A percentile compares a stretch with the other conserved stretches of the same genome.
These are phyloP conservation scores for Cercospora janseana DNA, from an alignment of 2,329 filamentous ascomycete genomes.

Conservation along the genomic window DNA sequence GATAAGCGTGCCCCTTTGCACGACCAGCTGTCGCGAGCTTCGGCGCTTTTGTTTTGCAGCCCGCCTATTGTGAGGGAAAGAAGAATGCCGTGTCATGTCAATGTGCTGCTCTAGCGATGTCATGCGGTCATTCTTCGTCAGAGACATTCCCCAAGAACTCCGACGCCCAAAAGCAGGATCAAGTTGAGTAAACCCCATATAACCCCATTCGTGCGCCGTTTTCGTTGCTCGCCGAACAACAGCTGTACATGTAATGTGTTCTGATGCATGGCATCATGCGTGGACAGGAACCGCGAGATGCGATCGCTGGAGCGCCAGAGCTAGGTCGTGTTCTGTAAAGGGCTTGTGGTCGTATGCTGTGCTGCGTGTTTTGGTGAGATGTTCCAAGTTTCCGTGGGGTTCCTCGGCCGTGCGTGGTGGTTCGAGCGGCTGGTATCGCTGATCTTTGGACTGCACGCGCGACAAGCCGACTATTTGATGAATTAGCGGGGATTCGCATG, in stretches of 20 bases:
- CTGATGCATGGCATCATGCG: not conserved
- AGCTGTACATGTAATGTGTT: not conserved
- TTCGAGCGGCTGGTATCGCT: constrained; percentile 21
- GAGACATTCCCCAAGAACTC: not conserved
- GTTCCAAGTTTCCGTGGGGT: constrained; percentile 23
- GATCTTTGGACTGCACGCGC: constrained; percentile 35
- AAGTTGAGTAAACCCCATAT: too few species aligned
- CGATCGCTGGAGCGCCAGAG: constrained; percentile 44
- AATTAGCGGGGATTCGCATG: constrained; percentile 5
- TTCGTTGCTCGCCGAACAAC: not conserved
- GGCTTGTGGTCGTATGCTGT: constrained; percentile 39
- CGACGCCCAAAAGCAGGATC: not conserved
- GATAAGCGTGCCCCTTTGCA: too few species aligned
- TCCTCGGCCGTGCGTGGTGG: constrained; percentile 35
- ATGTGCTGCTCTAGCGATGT: not conserved
- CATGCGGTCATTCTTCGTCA: not conserved
- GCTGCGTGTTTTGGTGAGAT: constrained; percentile 24
- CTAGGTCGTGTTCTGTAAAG: constrained; percentile 48
- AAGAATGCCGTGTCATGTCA: not conserved
- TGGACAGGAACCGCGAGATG: constrained; percentile 32
- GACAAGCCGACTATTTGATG: constrained; percentile 36
- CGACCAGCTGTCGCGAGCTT: too few species aligned
- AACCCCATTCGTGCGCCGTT: too few species aligned
- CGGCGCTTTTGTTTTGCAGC: too few species aligned
- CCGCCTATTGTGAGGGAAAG: too few species aligned